Percentiles rank a stretch among this genome's conserved stretches.
Evolutionary conservation across 345 rosid species (phyloP).

Genomic region (Theobroma cacao): DNA sequence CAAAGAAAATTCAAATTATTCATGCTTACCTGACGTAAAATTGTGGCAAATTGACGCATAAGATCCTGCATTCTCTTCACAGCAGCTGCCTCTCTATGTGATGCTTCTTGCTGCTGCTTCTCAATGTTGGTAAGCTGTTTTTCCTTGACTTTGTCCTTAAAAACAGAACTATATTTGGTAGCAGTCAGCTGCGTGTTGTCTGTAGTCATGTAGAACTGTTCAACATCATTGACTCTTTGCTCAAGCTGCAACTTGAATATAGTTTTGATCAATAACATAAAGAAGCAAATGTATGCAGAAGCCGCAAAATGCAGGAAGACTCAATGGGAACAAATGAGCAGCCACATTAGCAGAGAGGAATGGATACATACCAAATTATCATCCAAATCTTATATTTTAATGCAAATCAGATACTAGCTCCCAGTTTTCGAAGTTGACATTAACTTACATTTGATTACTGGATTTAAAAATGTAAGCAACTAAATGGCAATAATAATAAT

Average conservation of each 20-base stretch:
- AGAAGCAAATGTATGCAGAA: not conserved
- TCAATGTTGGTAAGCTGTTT: slow-evolving; percentile 42
- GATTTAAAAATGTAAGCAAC: not conserved
- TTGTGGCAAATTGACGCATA: slow-evolving; percentile 50
- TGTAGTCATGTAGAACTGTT: slow-evolving; percentile 43
- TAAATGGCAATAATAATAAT: not conserved
- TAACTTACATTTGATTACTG: not conserved
- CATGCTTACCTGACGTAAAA: slow-evolving; percentile 51
- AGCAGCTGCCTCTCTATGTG: slow-evolving; percentile 34
- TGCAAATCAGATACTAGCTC: not conserved
- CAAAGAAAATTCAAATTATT: not conserved
- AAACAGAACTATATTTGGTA: slow-evolving; percentile 33
- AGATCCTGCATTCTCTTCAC: slow-evolving; percentile 55
- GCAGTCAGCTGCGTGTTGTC: slow-evolving; percentile 39
- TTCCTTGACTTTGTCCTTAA: slow-evolving; percentile 58
- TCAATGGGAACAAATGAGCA: not conserved
- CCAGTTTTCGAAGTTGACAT: not conserved
- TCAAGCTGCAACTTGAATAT: slow-evolving; percentile 48
- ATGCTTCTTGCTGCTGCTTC: slow-evolving; percentile 38
- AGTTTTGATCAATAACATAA: slow-evolving; percentile 2
- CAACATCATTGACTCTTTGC: slow-evolving; percentile 54
- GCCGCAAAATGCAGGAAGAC: not conserved
- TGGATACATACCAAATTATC: not conserved
- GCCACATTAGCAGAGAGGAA: not conserved
- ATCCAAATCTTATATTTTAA: not conserved